Conservation (phyloP, 257 asterid genomes). For the Lycium ferocissimum region DNA sequence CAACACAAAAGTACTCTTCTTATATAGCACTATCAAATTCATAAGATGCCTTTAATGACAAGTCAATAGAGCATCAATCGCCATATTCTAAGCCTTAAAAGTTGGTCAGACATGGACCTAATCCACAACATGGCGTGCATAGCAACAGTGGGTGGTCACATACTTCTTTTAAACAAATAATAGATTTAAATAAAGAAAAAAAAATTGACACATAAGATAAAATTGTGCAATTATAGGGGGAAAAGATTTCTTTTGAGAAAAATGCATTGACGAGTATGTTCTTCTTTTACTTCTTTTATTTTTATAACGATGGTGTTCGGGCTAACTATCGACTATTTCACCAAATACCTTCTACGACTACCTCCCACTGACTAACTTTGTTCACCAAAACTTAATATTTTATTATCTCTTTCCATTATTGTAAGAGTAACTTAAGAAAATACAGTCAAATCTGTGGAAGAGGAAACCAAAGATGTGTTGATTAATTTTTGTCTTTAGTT, state of each 20-base stretch:
- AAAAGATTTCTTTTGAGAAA: too few relatives aligned
- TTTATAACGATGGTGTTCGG: too few relatives aligned
- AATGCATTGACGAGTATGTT: too few relatives aligned
- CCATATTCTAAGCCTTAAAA: not conserved
- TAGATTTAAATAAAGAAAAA: too few relatives aligned
- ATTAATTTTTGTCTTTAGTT: not conserved
- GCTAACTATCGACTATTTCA: not conserved
- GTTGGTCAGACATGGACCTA: slow-evolving; percentile 22
- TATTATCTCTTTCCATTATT: not conserved
- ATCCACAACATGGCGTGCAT: not conserved
- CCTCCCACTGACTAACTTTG: not conserved
- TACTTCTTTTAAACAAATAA: too few relatives aligned
- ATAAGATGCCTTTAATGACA: not conserved
- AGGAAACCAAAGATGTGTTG: not conserved
- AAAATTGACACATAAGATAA: too few relatives aligned
- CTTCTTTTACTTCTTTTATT: too few relatives aligned
- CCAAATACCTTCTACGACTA: not conserved
- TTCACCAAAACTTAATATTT: not conserved
- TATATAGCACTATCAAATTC: slow-evolving; percentile 4
- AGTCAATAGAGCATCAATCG: slow-evolving; percentile 18
- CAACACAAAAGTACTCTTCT: not conserved
- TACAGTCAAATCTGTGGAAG: not conserved
- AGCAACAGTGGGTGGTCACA: too few relatives aligned
- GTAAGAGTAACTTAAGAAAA: not conserved
- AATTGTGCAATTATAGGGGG: too few relatives aligned